A percentile compares a stretch with the other conserved stretches of the same genome.
phyloP scores from a whole-genome alignment of 116 monocot genomes.

The Papilionanthe hybrid region DNA sequence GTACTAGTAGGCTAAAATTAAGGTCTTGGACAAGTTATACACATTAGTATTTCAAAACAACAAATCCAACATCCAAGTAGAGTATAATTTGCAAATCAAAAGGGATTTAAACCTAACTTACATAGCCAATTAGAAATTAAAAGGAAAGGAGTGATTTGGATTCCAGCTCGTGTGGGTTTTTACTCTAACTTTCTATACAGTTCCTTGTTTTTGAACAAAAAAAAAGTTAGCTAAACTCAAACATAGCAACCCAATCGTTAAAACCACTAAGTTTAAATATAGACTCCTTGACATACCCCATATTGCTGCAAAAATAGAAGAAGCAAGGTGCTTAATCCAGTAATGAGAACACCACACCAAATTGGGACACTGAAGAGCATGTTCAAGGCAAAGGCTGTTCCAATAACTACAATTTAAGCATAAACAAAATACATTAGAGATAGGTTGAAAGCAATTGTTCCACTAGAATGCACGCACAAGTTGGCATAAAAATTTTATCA shows the following conservation, averaged over 20 bases:
- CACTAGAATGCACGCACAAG: background rate
- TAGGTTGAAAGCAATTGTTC: background rate
- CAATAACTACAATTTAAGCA: conserved; percentile 59
- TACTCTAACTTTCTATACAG: background rate
- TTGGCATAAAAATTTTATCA: background rate
- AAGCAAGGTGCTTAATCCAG: conserved; percentile 81
- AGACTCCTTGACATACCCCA: conserved; percentile 54
- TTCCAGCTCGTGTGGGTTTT: background rate
- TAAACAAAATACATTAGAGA: conserved; percentile 7
- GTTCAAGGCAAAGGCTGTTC: conserved; percentile 94
- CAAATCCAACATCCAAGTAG: background rate
- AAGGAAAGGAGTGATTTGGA: background rate
- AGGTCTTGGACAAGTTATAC: too few relatives aligned
- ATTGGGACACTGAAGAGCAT: conserved; percentile 83
- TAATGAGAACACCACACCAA: conserved; percentile 93
- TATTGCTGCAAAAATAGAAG: conserved; percentile 89
- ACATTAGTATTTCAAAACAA: too few relatives aligned
- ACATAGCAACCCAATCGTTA: background rate
- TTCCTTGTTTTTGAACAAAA: background rate
- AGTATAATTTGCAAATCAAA: background rate
- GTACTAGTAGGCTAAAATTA: too few relatives aligned
- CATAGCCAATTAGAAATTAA: background rate
- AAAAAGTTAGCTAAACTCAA: background rate
- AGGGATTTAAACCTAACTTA: background rate
- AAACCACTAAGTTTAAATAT: background rate